Percentiles rank a stretch among this genome's conserved stretches.
These are phyloP conservation scores for Fusarium nurragi DNA, from an alignment of 2,329 filamentous ascomycete species.

Conservation along the genomic window DNA sequence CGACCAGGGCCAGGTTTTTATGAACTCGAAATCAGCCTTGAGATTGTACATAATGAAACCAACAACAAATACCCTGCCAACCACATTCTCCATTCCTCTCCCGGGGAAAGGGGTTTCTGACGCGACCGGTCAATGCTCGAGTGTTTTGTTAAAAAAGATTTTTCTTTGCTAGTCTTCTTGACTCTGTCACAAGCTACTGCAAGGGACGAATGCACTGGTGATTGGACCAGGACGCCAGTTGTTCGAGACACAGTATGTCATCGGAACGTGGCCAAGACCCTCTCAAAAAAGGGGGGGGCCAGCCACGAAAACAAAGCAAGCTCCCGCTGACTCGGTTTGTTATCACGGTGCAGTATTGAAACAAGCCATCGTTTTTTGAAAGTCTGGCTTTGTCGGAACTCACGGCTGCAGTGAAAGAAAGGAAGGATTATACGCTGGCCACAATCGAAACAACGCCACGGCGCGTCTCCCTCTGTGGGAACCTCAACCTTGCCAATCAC, in stretches of 20 bases:
- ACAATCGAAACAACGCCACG: constrained; percentile 27
- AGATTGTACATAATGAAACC: constrained; percentile 13
- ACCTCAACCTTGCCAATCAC: constrained; percentile 7
- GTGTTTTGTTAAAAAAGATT: constrained; percentile 5
- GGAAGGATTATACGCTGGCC: background rate
- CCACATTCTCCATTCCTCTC: background rate
- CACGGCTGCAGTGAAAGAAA: background rate
- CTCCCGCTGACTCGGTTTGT: background rate
- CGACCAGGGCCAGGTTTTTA: background rate
- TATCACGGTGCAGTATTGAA: constrained; percentile 9
- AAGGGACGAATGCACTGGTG: constrained; percentile 7
- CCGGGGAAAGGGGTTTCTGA: constrained; percentile 2
- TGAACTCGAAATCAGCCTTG: constrained; percentile 8
- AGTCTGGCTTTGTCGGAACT: constrained; percentile 10
- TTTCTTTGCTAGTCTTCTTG: constrained; percentile 14
- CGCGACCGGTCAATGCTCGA: background rate
- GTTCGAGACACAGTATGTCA: constrained; percentile 20
- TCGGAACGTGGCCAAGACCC: constrained; percentile 3
- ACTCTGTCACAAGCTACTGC: constrained; percentile 32
- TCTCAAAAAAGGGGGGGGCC: constrained; percentile 3
- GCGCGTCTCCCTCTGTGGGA: constrained; percentile 19
- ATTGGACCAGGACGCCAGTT: constrained; percentile 22
- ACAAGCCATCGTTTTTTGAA: constrained; percentile 25
- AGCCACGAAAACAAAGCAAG: background rate
- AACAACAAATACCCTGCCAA: constrained; percentile 2